Base-by-base conservation (phyloP, 1,284 basidiomycete species). In the Apiotrichum domesticum region DNA sequence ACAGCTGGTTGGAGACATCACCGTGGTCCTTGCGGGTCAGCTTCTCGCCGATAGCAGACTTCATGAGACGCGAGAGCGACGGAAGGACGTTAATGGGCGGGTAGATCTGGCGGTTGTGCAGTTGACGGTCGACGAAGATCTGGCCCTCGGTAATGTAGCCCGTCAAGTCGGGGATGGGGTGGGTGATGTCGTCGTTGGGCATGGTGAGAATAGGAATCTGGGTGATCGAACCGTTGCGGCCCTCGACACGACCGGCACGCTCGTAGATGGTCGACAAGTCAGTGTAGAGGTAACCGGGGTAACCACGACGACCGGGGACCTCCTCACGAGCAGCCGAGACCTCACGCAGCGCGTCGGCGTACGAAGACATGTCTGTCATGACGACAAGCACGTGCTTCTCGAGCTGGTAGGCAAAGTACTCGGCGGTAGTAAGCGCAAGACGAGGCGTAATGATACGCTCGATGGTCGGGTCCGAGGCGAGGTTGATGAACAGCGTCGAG, bases 151-250 rank as follows among this genome's bases (percentile, higher is more conserved):
- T 98, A 76, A 98, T 98, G 80, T 98, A 98, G 53, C 96, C 96
- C 66, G 93, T 98, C 80, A 99, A 82, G 85, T 98, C 96, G 68
- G 95, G 96, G 79, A 99, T 98, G 57, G 96, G 96, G 78, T 99
- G 96, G 45, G 96, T 98, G 77, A 99, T 99, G 83, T 98, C 93
- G 78, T 98, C 96, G 80, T 98, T 99, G 37, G 96, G 96, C 96
- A 99, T 99, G 59, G 96, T 98, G 63, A 99, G 82, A 72, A 98
- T 99, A 56, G 96, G 96, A 75, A 98, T 97, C 80, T 99, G 96
- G 51, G 96, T 99, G 80, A 99, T 99, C 46, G 94, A 98, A 49
- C 96, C 96, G 79, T 98, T 98, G 62, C 96, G 85, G 62, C 96
- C 96, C 78, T 95, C 80, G 48, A 99, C 96, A 75, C 96, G 94